phyloP scores from a whole-genome alignment of 2,329 filamentous ascomycete genomes.

The Hortaea werneckii region DNA sequence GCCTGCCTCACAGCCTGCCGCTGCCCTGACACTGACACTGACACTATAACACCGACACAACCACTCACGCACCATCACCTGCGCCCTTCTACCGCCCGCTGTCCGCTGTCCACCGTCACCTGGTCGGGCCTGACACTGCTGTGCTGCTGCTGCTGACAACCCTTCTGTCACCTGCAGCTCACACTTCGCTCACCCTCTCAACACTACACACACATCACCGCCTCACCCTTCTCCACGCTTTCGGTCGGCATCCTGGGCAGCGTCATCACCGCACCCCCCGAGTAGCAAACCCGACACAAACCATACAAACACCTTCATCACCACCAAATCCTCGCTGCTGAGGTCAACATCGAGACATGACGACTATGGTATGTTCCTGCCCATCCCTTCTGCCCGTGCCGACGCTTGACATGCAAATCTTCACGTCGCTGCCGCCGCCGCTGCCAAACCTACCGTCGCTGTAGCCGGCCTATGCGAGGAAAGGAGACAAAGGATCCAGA shows the following conservation, averaged over 20 bases:
- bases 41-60: too few species aligned
- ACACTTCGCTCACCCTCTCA: too few species aligned
- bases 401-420: neutral
- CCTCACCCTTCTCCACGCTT: conserved; percentile 1
- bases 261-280: conserved; percentile 1
- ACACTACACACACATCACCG: neutral
- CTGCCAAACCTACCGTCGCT: conserved; percentile 19
- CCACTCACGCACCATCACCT: too few species aligned
- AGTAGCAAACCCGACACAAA: neutral
- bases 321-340: conserved; percentile 15
- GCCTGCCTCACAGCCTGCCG: neutral
- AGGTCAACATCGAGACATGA: conserved; percentile 38
- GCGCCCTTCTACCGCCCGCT: too few species aligned
- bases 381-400: too few species aligned
- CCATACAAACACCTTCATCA: neutral
- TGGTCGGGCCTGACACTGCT: too few species aligned
- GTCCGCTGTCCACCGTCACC: too few species aligned
- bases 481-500: neutral
- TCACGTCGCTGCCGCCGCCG: neutral
- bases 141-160: too few species aligned
- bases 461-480: neutral
- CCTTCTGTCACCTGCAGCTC: too few species aligned
- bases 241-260: conserved; percentile 20
- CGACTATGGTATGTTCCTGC: conserved; percentile 49
- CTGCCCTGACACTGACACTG: too few species aligned